phyloP scores from a whole-genome alignment of 257 asterid species.

The Fraxinus americana region DNA sequence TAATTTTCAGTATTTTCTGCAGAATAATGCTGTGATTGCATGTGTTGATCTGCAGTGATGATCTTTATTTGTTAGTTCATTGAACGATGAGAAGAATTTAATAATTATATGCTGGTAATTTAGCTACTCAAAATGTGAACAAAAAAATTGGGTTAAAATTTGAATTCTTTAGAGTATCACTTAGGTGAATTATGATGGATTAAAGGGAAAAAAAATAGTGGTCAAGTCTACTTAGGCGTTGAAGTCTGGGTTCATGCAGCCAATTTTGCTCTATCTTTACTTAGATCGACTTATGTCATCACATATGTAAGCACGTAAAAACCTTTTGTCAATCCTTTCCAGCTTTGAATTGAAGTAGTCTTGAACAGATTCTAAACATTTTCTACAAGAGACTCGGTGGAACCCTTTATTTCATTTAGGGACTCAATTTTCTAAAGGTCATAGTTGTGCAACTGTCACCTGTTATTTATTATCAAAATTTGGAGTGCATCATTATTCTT shows the following conservation, averaged over 20 bases:
- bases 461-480: not conserved
- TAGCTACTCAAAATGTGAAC: not conserved
- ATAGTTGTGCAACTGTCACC: not conserved
- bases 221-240: not conserved
- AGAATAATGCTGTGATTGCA: not conserved
- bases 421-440: not conserved
- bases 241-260: not conserved
- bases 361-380: not conserved
- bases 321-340: not conserved
- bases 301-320: not conserved
- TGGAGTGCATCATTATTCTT: not conserved
- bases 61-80: not conserved
- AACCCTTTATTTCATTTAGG: not conserved
- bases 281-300: not conserved
- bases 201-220: not conserved
- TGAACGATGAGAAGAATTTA: not conserved
- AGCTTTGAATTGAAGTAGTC: not conserved
- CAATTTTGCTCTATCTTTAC: not conserved
- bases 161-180: not conserved
- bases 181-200: not conserved
- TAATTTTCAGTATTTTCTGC: not conserved
- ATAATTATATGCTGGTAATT: not conserved
- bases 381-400: not conserved
- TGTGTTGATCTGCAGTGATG: not conserved
- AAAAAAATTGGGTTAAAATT: not conserved